Evolutionary conservation across 345 rosid species (phyloP), one percentile per base, ranked within the genome.

Genomic region (Noccaea caerulescens): DNA sequence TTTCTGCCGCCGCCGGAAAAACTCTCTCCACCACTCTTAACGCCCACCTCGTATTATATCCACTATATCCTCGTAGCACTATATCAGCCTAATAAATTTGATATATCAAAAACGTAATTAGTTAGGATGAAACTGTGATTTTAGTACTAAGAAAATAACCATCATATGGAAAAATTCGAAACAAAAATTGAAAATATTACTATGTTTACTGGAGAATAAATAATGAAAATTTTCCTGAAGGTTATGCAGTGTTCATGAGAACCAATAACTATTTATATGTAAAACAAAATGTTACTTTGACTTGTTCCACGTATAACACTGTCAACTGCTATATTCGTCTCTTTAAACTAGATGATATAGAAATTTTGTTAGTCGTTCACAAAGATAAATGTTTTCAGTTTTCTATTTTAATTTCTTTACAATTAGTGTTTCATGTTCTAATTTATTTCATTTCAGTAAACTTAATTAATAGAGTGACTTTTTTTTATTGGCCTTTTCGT

Each of bases 21-120:
- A 83, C 87, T 76, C 65, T 86, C 55, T 82, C 86, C 54, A 72
- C 39, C 63, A 82, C 91, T 83, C 81, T 87, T 38, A 84, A 44
- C 8, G 94, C 96, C 98, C 97, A 91, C 46, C 97, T 82, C 12
- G 97, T 87, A 57, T 88, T 90, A 73, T 90, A 90, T 38, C 97
- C 97, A 66, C 88, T 88, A 20, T 85, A 88, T 23, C 94, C 97
- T 85, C 90, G 82, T 39, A 90, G 66, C 85, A 86, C 83, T 25
- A 88, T 77, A 72, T 90, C 81, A 33, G 51, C 82, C 98, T 93
- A 54, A 42, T 9, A 11, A 45, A 47, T 16, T 53, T 53, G 30
- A 52, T 7, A 54, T 13, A 44, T 34, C 46, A 72, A 12, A 27
- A 60, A 1, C 44, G 10, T 50, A 8, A 27, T 39, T 49, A 50